These are phyloP conservation scores for Tricholoma furcatifolium DNA, from an alignment of 768 basidiomycete genomes.

Conservation along the genomic window DNA sequence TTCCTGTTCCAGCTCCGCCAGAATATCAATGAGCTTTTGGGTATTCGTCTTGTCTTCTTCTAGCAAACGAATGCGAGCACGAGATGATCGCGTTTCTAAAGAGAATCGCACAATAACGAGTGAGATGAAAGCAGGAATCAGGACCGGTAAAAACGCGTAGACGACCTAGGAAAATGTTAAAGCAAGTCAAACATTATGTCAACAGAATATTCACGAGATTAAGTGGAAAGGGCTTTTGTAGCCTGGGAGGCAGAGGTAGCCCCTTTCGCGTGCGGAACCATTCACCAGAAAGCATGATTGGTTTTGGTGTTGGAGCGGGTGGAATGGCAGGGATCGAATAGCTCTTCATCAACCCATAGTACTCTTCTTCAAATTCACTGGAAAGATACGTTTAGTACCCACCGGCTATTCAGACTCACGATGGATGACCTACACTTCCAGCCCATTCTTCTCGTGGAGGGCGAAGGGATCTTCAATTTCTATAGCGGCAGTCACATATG, in stretches of 20 bases:
- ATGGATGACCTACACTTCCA: slow-evolving; percentile 53
- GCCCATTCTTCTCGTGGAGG: slow-evolving; percentile 51
- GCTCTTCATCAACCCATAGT: slow-evolving; percentile 54
- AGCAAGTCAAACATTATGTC: neutral
- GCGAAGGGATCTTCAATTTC: slow-evolving; percentile 67
- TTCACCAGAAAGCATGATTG: slow-evolving; percentile 34
- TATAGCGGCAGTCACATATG: slow-evolving; percentile 77
- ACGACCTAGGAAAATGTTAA: slow-evolving; percentile 38
- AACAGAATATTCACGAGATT: slow-evolving; percentile 55
- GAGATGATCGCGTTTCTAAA: slow-evolving; percentile 57
- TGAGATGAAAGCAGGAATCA: slow-evolving; percentile 59
- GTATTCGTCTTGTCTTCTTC: slow-evolving; percentile 52
- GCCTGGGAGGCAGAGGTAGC: slow-evolving; percentile 55
- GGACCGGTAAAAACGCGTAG: slow-evolving; percentile 56
- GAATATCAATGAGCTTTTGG: slow-evolving; percentile 53
- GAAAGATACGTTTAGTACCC: too few species aligned
- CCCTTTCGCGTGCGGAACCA: slow-evolving; percentile 46
- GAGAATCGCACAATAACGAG: slow-evolving; percentile 56
- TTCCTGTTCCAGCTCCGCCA: slow-evolving; percentile 57
- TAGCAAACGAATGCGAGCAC: slow-evolving; percentile 60
- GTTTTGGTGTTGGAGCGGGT: slow-evolving; percentile 37
- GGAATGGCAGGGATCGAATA: slow-evolving; percentile 46
- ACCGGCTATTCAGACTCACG: neutral
- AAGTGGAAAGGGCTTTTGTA: slow-evolving; percentile 62
- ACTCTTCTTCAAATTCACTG: slow-evolving; percentile 58